phyloP scores from a whole-genome alignment of 306 rosid genomes.

The Trifolium pratense region DNA sequence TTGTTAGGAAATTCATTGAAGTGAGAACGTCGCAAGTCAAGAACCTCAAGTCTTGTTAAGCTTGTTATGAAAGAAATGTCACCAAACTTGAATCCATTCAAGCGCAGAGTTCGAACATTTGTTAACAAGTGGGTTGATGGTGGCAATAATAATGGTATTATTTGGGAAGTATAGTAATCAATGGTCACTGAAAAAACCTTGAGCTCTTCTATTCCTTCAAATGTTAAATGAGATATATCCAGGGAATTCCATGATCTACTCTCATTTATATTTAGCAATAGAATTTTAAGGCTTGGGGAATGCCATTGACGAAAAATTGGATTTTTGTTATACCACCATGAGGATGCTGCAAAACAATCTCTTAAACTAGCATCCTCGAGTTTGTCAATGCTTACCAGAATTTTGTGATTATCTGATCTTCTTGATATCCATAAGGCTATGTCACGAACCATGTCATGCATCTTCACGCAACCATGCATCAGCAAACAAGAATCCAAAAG shows the following conservation, averaged over 20 bases:
- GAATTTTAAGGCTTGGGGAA: slow-evolving; percentile 35
- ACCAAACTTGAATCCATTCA: neutral
- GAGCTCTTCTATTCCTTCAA: slow-evolving; percentile 28
- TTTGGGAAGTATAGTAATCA: neutral
- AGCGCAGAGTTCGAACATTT: slow-evolving; percentile 20
- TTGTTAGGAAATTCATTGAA: neutral
- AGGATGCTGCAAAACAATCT: slow-evolving; percentile 27
- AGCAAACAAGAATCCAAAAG: no score
- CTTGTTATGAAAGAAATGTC: slow-evolving; percentile 31
- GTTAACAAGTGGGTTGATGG: slow-evolving; percentile 16
- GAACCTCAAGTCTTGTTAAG: slow-evolving; percentile 21
- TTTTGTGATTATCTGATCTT: neutral
- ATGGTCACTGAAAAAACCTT: neutral
- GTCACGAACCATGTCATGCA: slow-evolving; percentile 11
- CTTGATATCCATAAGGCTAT: slow-evolving; percentile 33
- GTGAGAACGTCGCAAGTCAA: neutral
- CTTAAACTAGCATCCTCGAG: neutral
- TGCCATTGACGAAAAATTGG: neutral
- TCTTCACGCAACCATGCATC: neutral
- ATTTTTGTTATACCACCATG: slow-evolving; percentile 9
- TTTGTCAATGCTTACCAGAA: slow-evolving; percentile 21
- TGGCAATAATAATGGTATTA: neutral
- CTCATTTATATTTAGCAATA: neutral
- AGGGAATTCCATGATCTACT: neutral
- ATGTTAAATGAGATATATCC: neutral